phyloP scores from a whole-genome alignment of 768 basidiomycete genomes.

The Pleurotus salmoneostramineus region DNA sequence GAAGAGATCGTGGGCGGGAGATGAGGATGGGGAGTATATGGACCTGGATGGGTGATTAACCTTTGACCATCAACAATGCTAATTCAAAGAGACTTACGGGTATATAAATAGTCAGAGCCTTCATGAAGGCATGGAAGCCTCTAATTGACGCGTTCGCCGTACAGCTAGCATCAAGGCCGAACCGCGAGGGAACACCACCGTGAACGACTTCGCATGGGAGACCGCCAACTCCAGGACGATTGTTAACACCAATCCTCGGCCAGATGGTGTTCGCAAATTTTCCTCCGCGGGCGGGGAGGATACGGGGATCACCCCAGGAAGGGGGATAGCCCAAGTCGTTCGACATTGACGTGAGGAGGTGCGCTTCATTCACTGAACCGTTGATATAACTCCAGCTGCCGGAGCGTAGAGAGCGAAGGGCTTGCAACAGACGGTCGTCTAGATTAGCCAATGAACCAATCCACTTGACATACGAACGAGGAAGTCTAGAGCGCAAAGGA shows the following conservation, averaged over 20 bases:
- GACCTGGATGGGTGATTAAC: conserved; percentile 37
- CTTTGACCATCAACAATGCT: neutral
- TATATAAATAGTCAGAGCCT: conserved; percentile 64
- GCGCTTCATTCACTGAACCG: conserved; percentile 31
- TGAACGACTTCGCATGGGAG: conserved; percentile 78
- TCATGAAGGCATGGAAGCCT: conserved; percentile 50
- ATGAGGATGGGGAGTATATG: conserved; percentile 67
- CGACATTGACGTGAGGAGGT: conserved; percentile 44
- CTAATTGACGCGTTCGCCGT: conserved; percentile 53
- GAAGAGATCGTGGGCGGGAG: conserved; percentile 49
- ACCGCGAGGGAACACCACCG: conserved; percentile 40
- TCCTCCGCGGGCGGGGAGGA: conserved; percentile 64
- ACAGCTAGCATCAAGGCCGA: conserved; percentile 51
- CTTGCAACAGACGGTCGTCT: conserved; percentile 53
- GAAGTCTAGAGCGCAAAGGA: conserved; percentile 35
- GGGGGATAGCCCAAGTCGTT: conserved; percentile 53
- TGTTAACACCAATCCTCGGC: conserved; percentile 50
- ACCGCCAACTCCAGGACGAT: conserved; percentile 57
- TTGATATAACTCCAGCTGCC: conserved; percentile 58
- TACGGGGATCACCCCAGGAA: conserved; percentile 58
- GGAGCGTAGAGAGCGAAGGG: conserved; percentile 49
- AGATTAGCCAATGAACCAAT: conserved; percentile 67
- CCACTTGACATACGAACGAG: conserved; percentile 73
- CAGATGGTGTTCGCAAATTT: conserved; percentile 45
- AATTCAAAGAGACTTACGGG: conserved; percentile 45